Conservation (phyloP, 164 flowering plant genomes). For the Berberis vulgaris region DNA sequence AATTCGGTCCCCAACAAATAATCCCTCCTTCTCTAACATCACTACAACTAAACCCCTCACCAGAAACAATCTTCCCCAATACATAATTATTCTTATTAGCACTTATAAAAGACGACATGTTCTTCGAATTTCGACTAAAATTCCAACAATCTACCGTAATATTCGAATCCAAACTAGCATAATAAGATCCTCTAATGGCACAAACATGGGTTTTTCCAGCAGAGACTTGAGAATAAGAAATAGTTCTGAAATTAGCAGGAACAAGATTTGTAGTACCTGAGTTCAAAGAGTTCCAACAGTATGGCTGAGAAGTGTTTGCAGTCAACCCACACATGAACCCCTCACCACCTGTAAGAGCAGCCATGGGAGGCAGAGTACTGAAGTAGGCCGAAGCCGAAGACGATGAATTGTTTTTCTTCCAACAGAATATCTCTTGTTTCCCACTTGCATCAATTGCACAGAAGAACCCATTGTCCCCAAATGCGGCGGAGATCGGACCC, state of each 20-base stretch:
- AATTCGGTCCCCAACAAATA: conserved; percentile 71
- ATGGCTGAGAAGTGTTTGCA: conserved; percentile 53
- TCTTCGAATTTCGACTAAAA: conserved; percentile 13
- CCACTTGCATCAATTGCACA: conserved; percentile 92
- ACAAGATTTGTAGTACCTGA: conserved; percentile 48
- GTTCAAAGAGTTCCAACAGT: conserved; percentile 49
- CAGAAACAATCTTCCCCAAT: conserved; percentile 50
- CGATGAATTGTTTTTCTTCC: conserved; percentile 46
- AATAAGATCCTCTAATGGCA: conserved; percentile 73
- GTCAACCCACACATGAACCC: conserved; percentile 75
- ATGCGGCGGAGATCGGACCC: conserved; percentile 79
- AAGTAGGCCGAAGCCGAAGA: conserved; percentile 14
- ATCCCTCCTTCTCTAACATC: conserved; percentile 42
- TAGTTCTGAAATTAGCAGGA: conserved; percentile 29
- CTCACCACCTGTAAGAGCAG: conserved; percentile 75
- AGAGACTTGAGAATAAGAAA: conserved; percentile 59
- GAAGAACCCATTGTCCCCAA: conserved; percentile 57
- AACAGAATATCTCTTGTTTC: conserved; percentile 63
- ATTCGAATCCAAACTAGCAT: conserved; percentile 34
- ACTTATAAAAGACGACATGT: conserved; percentile 19
- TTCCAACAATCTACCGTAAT: conserved; percentile 71
- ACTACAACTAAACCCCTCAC: conserved; percentile 83
- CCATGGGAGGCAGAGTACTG: conserved; percentile 44
- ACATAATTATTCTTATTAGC: conserved; percentile 15
- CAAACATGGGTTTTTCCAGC: conserved; percentile 80